These are phyloP conservation scores for Chamaecyparis obtusa DNA, from an alignment of 75 land plant species.

Conservation along the genomic window DNA sequence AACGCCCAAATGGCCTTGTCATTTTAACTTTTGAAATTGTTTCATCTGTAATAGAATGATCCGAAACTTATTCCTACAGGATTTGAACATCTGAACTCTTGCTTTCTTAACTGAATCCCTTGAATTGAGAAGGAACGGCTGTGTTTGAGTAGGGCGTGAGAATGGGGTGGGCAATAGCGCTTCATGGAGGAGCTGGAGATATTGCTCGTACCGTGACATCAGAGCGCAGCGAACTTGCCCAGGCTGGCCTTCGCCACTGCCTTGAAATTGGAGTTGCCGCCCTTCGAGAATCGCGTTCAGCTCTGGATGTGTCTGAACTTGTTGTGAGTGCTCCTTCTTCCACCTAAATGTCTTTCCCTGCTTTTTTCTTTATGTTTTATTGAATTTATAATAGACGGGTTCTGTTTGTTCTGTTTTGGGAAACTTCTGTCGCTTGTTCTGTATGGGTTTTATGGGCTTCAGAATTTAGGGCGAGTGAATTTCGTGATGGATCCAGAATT, in stretches of 20 bases:
- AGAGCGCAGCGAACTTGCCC: conserved; percentile 36
- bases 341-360: not conserved
- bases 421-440: not conserved
- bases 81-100: no score
- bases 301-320: conserved; percentile 90
- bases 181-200: conserved; percentile 97
- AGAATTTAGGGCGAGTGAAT: no score
- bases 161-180: conserved; percentile 94
- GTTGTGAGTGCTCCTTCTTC: conserved; percentile 43
- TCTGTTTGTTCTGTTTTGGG: no score
- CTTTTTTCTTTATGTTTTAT: not conserved
- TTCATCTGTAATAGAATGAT: no score
- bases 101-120: no score
- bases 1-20: no score
- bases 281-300: conserved; percentile 37
- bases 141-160: not conserved
- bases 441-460: not conserved
- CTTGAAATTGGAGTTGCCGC: conserved; percentile 66
- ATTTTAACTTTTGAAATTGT: no score
- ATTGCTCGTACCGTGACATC: conserved; percentile 49
- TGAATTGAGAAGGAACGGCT: not conserved
- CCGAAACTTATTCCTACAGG: no score
- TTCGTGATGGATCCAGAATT: no score
- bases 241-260: conserved; percentile 68
- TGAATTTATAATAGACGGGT: not conserved